Conservation (phyloP, 129 eudicot species). For the Silybum marianum region DNA sequence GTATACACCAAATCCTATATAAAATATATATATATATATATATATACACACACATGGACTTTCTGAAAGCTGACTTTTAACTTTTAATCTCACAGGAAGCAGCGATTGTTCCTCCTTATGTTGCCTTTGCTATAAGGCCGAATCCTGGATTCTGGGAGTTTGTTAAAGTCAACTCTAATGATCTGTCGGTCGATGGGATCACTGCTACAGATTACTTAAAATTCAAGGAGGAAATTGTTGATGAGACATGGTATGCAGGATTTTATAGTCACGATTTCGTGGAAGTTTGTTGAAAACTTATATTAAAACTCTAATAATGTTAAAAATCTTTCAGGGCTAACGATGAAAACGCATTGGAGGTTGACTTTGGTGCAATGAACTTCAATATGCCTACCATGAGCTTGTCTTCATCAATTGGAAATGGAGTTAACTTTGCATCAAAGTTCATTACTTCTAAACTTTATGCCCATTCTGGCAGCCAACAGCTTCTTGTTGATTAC, state of each 20-base stretch:
- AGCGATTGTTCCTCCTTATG: conserved; percentile 83
- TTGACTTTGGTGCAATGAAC: conserved; percentile 93
- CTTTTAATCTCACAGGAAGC: conserved; percentile 65
- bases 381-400: conserved; percentile 73
- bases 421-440: conserved; percentile 68
- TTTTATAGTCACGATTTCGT: neutral
- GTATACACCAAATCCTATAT: conserved; percentile 19
- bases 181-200: conserved; percentile 86
- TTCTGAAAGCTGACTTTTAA: neutral
- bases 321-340: conserved; percentile 72
- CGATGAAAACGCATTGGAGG: conserved; percentile 83
- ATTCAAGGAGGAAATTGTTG: conserved; percentile 71
- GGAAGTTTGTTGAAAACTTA: neutral
- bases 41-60: neutral
- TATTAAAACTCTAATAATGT: neutral
- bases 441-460: conserved; percentile 80
- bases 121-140: conserved; percentile 90
- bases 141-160: conserved; percentile 96
- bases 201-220: conserved; percentile 76
- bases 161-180: conserved; percentile 77
- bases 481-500: conserved; percentile 85
- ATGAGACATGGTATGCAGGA: conserved; percentile 67
- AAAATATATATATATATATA: neutral
- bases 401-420: conserved; percentile 83
- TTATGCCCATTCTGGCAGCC: conserved; percentile 42